Base-by-base conservation (phyloP, 495 filamentous ascomycete genomes). In the Astrothelium subdiscretum region DNA sequence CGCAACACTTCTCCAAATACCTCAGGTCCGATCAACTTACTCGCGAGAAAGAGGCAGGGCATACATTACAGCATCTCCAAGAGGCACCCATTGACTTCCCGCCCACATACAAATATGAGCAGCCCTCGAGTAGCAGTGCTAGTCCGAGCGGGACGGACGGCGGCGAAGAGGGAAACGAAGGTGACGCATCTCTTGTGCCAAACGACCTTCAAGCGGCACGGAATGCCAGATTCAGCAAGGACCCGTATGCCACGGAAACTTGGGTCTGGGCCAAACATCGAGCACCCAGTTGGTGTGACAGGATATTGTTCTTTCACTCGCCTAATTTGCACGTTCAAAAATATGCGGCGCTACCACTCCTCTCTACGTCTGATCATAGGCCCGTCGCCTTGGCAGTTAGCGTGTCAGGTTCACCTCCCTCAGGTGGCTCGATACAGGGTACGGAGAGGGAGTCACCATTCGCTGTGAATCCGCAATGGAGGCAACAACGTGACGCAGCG, bases 251-350 rank as follows among this genome's bases (percentile, higher is more conserved):
- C 20, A 27, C 48, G 5, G 76, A 83, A 12, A 74, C 79, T 18
- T 95, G 90, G 89, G 73, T 75, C 40, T 96, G 90, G 83, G 85
- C 90, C 27, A 76, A 73, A 51, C 85, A 89, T 68, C 85, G 94
- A 42, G 96, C 86, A 83, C 94, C 94, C 0, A 87, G 87, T 69
- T 98, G 94, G 92, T 95, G 90, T 65, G 94, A 98, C 72, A 84
- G 94, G 13, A 85, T 98, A 44, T 75, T 98, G 20, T 97, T 83
- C 68, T 78, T 90, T 15, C 64, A 66, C 15, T 43, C 68, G 0
- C 54, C 65, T 5, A 15, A 57, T 8, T 58, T 70, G 54, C 74
- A 72, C 26, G 71, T 86, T 1, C 68, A 77, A 13, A 78, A 74
- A 35, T 98, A 98, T 66, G 77, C 83, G 51, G 83, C 88, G 6